Conservation (phyloP, 2,329 filamentous ascomycete species). For the Fusarium sp. region DNA sequence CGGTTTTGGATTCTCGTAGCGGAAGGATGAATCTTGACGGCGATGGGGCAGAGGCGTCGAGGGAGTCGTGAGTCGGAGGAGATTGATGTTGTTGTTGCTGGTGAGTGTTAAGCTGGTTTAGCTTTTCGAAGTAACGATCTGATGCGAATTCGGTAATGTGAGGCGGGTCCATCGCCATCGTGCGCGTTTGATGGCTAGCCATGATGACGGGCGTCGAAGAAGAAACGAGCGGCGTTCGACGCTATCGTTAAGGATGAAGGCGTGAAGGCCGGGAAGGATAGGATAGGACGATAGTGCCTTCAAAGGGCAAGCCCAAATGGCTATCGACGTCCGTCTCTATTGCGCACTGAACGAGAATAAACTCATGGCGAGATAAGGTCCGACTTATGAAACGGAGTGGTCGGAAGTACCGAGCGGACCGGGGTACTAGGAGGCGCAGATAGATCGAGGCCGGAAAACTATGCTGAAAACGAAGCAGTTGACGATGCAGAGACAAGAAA, state of each 20-base stretch:
- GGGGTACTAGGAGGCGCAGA: conserved; percentile 16
- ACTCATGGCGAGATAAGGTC: conserved; percentile 49
- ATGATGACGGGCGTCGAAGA: conserved; percentile 47
- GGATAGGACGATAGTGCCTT: conserved; percentile 42
- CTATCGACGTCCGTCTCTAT: conserved; percentile 55
- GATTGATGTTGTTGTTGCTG: conserved; percentile 61
- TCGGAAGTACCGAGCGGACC: conserved; percentile 33
- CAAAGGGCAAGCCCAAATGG: conserved; percentile 50
- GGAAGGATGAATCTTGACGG: conserved; percentile 66
- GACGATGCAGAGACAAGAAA: conserved; percentile 10
- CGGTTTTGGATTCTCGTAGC: conserved; percentile 59
- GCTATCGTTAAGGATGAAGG: conserved; percentile 14
- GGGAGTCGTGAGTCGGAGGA: conserved; percentile 33
- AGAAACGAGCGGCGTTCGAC: conserved; percentile 42
- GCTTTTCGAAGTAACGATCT: conserved; percentile 74
- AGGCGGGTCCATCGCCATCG: conserved; percentile 70
- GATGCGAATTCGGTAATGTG: conserved; percentile 78
- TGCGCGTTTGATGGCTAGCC: conserved; percentile 53
- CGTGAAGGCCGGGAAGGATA: conserved; percentile 15
- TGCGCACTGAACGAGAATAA: conserved; percentile 48
- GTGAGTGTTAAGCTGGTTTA: conserved; percentile 68
- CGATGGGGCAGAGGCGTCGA: conserved; percentile 47
- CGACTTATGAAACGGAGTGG: conserved; percentile 32
- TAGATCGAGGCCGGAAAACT: conserved; percentile 10
- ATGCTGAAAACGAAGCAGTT: background rate